Evolutionary conservation across 305 asterid species (phyloP).

Genomic region (Plantago lanceolata): DNA sequence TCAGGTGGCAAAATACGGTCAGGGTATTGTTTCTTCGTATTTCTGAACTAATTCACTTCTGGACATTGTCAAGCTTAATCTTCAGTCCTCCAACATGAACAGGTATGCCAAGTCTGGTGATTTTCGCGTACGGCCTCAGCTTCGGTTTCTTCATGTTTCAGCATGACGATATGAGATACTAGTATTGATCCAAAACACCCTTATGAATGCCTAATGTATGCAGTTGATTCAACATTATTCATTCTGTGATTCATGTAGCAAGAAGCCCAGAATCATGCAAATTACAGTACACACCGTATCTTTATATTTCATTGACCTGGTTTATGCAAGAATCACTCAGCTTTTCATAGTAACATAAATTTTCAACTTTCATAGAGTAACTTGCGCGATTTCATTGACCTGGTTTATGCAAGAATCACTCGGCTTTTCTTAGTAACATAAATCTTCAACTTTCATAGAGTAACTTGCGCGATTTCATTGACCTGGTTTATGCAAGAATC

Average conservation of each 20-base stretch:
- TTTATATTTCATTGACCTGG: no score
- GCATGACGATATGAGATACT: constrained; percentile 40
- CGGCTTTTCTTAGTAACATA: no score
- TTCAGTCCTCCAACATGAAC: constrained; percentile 16
- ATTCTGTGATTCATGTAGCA: background rate
- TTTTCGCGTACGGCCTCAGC: constrained; percentile 44
- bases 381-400: no score
- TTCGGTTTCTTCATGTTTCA: constrained; percentile 46
- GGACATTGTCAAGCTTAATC: background rate
- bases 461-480: no score
- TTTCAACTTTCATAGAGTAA: no score
- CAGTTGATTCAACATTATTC: background rate
- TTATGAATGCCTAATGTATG: background rate
- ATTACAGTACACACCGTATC: no score
- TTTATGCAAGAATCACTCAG: no score
- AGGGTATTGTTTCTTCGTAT: background rate
- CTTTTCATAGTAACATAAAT: no score
- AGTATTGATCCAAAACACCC: constrained; percentile 22
- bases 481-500: no score
- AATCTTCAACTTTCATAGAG: no score
- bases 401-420: no score
- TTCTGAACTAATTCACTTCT: background rate
- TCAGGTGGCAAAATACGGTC: constrained; percentile 33
- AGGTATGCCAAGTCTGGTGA: constrained; percentile 59
- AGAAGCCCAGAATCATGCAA: no score